Base-by-base conservation (phyloP, 2,329 filamentous ascomycete species). In the Grosmannia clavigera region DNA sequence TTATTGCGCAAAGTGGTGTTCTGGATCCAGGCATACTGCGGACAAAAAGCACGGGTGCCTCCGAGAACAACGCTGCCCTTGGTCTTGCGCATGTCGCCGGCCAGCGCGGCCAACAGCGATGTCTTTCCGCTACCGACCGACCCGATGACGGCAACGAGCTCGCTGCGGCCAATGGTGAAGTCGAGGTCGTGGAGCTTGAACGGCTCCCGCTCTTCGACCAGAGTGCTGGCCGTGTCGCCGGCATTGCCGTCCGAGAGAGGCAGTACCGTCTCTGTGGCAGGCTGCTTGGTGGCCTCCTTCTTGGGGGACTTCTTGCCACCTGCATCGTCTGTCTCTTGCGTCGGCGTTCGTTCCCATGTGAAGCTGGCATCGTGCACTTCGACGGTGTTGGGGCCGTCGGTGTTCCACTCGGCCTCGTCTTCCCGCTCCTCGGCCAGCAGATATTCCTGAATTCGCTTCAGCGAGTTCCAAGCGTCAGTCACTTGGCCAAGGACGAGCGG, bases 11-110 rank as follows among this genome's bases (percentile, higher is more conserved):
- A 81, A 0, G 87, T 89, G 0, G 90, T 81, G 68, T 97, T 97
- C 69, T 97, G 92, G 56, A 99, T 96, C 94, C 94, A 99, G 0
- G 94, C 90, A 68, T 96, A 96, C 70, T 99, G 92, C 0, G 92
- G 92, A 65, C 94, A 97, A 67, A 96, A 96, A 0, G 92, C 90
- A 63, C 92, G 80, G 3, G 84, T 86, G 0, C 90, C 90, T 50
- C 92, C 89, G 66, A 94, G 81, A 0, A 83, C 80, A 6, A 95
- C 81, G 46, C 86, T 80, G 12, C 91, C 91, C 3, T 74, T 75
- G 0, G 88, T 95, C 70, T 86, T 87, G 53, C 91, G 84, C 92
- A 97, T 97, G 64, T 97, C 92, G 29, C 94, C 92, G 1, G 92
- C 92, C 54, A 99, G 75, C 0, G 92, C 91, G 40, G 90, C 88